These are phyloP conservation scores for Acanthochlamys bracteata DNA, from an alignment of 106 monocot species.

Conservation along the genomic window DNA sequence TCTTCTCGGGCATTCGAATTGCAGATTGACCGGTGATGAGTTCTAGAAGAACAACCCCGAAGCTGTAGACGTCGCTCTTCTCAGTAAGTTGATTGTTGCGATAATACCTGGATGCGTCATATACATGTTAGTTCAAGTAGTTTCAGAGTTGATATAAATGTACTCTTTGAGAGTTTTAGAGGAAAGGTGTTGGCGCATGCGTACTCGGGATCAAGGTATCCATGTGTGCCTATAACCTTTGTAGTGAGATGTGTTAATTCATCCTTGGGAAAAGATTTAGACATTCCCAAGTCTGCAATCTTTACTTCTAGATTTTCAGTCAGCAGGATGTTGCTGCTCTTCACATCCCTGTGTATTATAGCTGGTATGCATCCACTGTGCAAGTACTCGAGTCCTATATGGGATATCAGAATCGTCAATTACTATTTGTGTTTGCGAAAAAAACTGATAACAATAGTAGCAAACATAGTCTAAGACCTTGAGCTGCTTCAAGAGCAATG, in stretches of 20 bases:
- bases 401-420: not conserved
- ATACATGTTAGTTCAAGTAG: too few relatives aligned
- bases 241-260: slow-evolving; percentile 8
- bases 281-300: not conserved
- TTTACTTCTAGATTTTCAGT: not conserved
- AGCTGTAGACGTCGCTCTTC: slow-evolving; percentile 6
- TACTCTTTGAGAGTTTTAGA: too few relatives aligned
- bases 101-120: not conserved
- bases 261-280: not conserved
- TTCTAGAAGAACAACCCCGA: not conserved
- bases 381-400: not conserved
- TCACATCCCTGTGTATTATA: slow-evolving; percentile 1
- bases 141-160: too few relatives aligned
- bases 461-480: not conserved
- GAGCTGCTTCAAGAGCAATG: not conserved
- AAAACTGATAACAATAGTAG: not conserved
- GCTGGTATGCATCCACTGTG: not conserved
- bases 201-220: slow-evolving; percentile 32
- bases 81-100: not conserved
- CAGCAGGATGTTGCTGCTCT: slow-evolving; percentile 3
- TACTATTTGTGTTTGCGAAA: not conserved
- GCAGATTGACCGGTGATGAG: slow-evolving; percentile 2
- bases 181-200: not conserved
- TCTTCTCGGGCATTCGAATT: not conserved
- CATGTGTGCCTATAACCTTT: slow-evolving; percentile 14